phyloP scores from a whole-genome alignment of 2,329 filamentous ascomycete species.

The Nemania diffusa region DNA sequence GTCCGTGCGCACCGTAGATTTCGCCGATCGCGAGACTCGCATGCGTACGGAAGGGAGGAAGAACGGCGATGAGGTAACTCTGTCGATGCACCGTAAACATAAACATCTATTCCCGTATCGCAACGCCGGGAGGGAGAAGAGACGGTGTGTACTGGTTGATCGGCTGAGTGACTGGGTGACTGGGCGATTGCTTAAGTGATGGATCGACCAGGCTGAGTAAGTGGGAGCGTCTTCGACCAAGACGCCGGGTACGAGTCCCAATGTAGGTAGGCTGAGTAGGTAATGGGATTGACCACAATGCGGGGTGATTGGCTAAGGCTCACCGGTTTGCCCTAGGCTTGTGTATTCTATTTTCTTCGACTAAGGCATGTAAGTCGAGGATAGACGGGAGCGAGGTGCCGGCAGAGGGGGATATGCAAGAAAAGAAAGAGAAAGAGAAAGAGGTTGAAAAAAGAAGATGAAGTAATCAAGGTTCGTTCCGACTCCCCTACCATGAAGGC shows the following conservation, averaged over 20 bases:
- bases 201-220: neutral
- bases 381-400: neutral
- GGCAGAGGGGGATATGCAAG: neutral
- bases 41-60: conserved; percentile 3
- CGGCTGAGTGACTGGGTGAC: neutral
- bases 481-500: too few relatives aligned
- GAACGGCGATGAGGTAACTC: neutral
- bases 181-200: neutral
- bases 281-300: neutral
- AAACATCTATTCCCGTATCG: neutral
- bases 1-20: conserved; percentile 5
- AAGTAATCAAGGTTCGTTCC: neutral
- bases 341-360: neutral
- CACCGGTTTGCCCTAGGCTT: neutral
- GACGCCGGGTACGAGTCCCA: neutral
- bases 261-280: neutral
- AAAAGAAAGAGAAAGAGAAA: neutral
- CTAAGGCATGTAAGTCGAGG: neutral
- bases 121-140: neutral
- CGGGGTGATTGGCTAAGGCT: conserved; percentile 1
- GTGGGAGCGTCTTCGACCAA: neutral
- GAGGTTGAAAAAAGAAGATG: neutral
- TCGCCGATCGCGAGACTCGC: conserved; percentile 24
- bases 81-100: neutral
- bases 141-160: neutral